phyloP scores from a whole-genome alignment of 495 filamentous ascomycete species.

The Viridothelium virens region DNA sequence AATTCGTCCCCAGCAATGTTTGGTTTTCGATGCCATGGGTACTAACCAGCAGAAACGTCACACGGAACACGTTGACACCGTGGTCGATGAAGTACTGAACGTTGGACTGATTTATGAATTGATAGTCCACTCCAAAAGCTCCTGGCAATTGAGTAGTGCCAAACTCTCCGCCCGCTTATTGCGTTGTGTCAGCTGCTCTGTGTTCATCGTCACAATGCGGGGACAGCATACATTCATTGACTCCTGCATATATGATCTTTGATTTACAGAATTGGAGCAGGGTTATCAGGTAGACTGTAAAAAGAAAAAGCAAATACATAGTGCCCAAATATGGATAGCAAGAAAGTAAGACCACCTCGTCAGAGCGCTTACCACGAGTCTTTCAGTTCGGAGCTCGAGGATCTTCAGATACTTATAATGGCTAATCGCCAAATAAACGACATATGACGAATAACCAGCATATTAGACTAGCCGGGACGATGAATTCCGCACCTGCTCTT shows the following conservation, averaged over 20 bases:
- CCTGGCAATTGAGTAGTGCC: conserved; percentile 23
- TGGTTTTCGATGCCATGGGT: neutral
- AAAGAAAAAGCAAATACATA: neutral
- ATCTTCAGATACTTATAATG: neutral
- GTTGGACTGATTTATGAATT: conserved; percentile 26
- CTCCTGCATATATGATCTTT: conserved; percentile 21
- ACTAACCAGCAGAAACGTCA: conserved; percentile 25
- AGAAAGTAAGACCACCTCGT: neutral
- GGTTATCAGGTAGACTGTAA: neutral
- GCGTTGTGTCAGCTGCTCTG: neutral
- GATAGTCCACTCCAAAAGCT: conserved; percentile 26
- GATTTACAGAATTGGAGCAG: conserved; percentile 8
- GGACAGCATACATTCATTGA: conserved; percentile 12
- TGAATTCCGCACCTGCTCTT: neutral
- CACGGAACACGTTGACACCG: conserved; percentile 25
- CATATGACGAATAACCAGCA: neutral
- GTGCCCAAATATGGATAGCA: neutral
- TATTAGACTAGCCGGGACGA: neutral
- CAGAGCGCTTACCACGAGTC: neutral
- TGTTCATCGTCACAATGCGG: neutral
- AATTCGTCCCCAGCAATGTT: neutral
- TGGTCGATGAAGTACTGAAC: conserved; percentile 23
- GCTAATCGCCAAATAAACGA: neutral
- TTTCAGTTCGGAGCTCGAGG: neutral
- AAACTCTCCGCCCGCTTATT: conserved; percentile 19